Evolutionary conservation across 139 green algal genomes (phyloP), one percentile per base, ranked within the genome.

Genomic region (Asterochloris erici): DNA sequence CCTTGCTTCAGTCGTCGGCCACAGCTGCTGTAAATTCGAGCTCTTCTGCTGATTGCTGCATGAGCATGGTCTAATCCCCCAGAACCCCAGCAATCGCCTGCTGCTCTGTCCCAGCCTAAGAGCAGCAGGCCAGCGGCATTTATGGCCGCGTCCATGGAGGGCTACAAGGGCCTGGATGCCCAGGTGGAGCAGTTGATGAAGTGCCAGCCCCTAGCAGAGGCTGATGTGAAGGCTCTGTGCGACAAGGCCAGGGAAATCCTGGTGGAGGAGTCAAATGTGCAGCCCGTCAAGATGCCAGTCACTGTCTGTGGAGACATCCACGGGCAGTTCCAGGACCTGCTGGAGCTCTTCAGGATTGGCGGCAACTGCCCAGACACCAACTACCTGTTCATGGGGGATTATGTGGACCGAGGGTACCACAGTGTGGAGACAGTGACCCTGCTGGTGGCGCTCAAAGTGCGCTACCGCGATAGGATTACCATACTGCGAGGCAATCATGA

Each of bases 371-470:
- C 97, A 0, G 96, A 99, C 86, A 99, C 97, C 14, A 99, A 99
- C 89, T 99, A 99, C 81, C 86, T 99, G 28, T 99, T 99, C 87
- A 98, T 99, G 95, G 97, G 97, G 0, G 97, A 99, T 92, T 99
- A 99, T 85, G 97, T 99, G 54, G 97, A 99, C 85, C 83, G 97
- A 71, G 97, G 94, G 11, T 99, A 99, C 86, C 96, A 99, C 83
- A 97, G 90, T 26, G 97, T 99, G 29, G 97, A 99, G 85, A 99
- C 97, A 29, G 97, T 95, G 14, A 94, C 86, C 0, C 84, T 98
- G 77, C 89, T 98, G 69, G 93, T 98, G 62, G 94, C 94, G 1
- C 85, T 98, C 9, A 98, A 98, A 87, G 93, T 97, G 64, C 91
- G 97, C 19, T 98, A 98, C 88, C 86, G 90, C 12, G 94, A 99